Conservation (phyloP, 768 basidiomycete genomes). For the Leccinum longicurvipes region DNA sequence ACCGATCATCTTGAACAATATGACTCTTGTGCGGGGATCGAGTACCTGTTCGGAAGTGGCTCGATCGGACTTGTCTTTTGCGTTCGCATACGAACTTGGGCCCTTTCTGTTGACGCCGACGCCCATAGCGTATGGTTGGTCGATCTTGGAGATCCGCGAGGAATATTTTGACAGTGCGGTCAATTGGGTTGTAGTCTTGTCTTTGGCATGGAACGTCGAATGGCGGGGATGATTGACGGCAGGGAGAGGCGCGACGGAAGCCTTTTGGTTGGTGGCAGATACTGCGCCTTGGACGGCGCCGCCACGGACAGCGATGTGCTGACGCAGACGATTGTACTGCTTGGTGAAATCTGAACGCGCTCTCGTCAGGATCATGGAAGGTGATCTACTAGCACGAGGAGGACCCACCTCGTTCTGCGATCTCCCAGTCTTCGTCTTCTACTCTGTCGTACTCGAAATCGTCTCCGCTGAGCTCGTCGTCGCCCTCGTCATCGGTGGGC, state of each 20-base stretch:
- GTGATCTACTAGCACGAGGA: not conserved
- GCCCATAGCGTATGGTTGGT: conserved; percentile 61
- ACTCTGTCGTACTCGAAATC: conserved; percentile 57
- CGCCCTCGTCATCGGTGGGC: conserved; percentile 23
- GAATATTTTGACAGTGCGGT: conserved; percentile 73
- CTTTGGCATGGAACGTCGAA: conserved; percentile 38
- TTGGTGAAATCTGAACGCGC: conserved; percentile 85
- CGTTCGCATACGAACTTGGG: conserved; percentile 79
- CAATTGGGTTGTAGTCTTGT: conserved; percentile 69
- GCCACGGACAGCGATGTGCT: conserved; percentile 82
- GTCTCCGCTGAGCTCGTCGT: conserved; percentile 42
- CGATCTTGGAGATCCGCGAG: conserved; percentile 70
- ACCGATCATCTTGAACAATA: conserved; percentile 95
- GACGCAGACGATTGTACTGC: conserved; percentile 92
- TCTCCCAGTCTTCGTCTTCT: conserved; percentile 89
- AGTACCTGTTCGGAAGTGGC: conserved; percentile 97
- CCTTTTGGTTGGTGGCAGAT: conserved; percentile 48
- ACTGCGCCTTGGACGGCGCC: conserved; percentile 61
- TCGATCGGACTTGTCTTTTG: conserved; percentile 95
- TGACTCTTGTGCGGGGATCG: conserved; percentile 91
- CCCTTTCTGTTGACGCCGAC: conserved; percentile 91
- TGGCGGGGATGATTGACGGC: conserved; percentile 65
- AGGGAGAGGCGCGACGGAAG: conserved; percentile 60
- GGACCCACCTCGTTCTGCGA: conserved; percentile 70
- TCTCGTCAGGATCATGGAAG: not conserved